These are phyloP conservation scores for Rhodotorula sp. DNA, from an alignment of 1,284 basidiomycete genomes.

Conservation along the genomic window DNA sequence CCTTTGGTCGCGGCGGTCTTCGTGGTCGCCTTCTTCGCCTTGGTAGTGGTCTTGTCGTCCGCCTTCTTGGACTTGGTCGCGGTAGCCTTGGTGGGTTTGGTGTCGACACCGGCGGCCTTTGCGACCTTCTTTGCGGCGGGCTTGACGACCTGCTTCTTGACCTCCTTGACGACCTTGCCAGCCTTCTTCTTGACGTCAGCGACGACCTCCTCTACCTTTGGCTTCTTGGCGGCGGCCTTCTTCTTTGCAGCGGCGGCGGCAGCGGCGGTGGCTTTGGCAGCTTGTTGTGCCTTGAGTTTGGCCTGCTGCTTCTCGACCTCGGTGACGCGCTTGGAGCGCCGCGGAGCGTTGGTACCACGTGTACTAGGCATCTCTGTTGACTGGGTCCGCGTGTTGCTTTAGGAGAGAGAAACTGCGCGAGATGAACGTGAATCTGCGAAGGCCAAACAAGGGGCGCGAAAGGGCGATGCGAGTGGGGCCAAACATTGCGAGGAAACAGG, in stretches of 20 bases:
- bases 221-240: conserved; percentile 1
- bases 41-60: neutral
- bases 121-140: conserved; percentile 4
- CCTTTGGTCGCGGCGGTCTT: neutral
- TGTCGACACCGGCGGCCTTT: conserved; percentile 2
- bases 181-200: conserved; percentile 4
- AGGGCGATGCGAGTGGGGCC: neutral
- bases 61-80: neutral
- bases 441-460: neutral
- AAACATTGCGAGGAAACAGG: neutral
- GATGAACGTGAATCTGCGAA: neutral
- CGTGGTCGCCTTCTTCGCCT: neutral
- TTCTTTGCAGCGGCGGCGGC: conserved; percentile 2
- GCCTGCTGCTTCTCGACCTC: neutral
- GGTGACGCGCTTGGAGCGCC: conserved; percentile 11
- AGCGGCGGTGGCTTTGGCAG: conserved; percentile 10
- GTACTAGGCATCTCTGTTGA: conserved; percentile 11
- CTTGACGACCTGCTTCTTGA: conserved; percentile 18
- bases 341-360: conserved; percentile 17
- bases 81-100: neutral
- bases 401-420: neutral
- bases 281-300: conserved; percentile 23
- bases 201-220: conserved; percentile 1
- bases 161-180: conserved; percentile 3
- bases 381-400: neutral